Evolutionary conservation across 192 early-diverging fungal species (phyloP).

Genomic region (Helicostylum pulchrum): DNA sequence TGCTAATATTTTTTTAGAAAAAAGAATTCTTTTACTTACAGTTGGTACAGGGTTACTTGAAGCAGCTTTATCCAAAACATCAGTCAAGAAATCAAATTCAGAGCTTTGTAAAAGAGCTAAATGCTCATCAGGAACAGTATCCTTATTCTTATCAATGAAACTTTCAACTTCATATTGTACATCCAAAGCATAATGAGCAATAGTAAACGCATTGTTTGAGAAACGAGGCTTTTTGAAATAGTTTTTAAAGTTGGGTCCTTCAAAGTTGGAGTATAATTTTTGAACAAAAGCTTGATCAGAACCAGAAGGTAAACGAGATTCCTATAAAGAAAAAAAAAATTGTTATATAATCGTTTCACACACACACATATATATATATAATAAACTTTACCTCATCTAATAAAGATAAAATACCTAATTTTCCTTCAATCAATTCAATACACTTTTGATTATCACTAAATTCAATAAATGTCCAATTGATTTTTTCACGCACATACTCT

Average conservation of each 20-base stretch:
- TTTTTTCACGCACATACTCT: constrained; percentile 94
- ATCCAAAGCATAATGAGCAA: constrained; percentile 94
- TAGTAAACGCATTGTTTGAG: constrained; percentile 81
- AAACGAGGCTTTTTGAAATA: constrained; percentile 94
- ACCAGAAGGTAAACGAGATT: constrained; percentile 78
- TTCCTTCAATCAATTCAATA: constrained; percentile 97
- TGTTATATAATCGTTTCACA: too few species aligned
- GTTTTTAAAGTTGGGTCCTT: constrained; percentile 54
- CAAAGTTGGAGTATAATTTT: constrained; percentile 88
- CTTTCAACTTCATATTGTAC: constrained; percentile 92
- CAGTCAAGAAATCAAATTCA: constrained; percentile 77
- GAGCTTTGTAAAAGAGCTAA: constrained; percentile 74
- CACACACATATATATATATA: background rate
- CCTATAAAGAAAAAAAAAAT: constrained; percentile 19
- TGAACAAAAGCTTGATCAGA: constrained; percentile 81
- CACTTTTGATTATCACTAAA: constrained; percentile 99
- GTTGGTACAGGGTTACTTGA: constrained; percentile 33
- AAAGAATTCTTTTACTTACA: constrained; percentile 10
- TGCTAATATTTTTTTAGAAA: constrained; percentile 13
- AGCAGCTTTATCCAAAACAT: constrained; percentile 67
- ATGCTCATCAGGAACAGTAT: constrained; percentile 93
- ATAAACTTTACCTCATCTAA: constrained; percentile 81
- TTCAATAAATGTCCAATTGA: constrained; percentile 98
- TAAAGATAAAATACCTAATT: constrained; percentile 90
- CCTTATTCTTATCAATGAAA: constrained; percentile 98